Percentiles rank a stretch among this genome's conserved stretches.
Evolutionary conservation across 495 filamentous ascomycete genomes (phyloP).

Genomic region (Neurospora intermedia): DNA sequence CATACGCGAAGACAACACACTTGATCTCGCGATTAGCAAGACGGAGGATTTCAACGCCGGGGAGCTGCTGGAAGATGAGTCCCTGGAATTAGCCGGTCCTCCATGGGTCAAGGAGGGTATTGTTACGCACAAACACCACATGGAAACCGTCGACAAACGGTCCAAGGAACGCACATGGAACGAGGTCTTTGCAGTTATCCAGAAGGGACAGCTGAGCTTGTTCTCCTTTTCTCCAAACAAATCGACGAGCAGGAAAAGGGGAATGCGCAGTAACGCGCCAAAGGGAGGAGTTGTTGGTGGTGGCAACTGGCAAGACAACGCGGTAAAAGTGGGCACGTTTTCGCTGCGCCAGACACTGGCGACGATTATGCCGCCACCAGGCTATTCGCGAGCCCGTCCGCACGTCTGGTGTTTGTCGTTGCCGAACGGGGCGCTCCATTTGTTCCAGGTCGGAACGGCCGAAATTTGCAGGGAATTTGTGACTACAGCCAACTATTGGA

Average conservation of each 20-base stretch:
- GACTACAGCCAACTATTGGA: conserved; percentile 95
- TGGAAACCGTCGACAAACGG: conserved; percentile 79
- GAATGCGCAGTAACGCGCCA: conserved; percentile 26
- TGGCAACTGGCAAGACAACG: conserved; percentile 95
- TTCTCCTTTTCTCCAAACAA: conserved; percentile 83
- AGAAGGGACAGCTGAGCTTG: conserved; percentile 88
- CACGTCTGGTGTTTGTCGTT: conserved; percentile 94
- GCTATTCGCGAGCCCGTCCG: conserved; percentile 81
- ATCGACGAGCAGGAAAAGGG: conserved; percentile 59
- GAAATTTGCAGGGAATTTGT: conserved; percentile 95
- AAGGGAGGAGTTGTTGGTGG: conserved; percentile 68
- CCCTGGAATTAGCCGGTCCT: conserved; percentile 76
- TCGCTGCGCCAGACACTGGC: conserved; percentile 87
- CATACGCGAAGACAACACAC: conserved; percentile 74
- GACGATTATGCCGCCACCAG: conserved; percentile 76
- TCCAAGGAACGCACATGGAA: conserved; percentile 89
- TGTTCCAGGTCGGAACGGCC: conserved; percentile 93
- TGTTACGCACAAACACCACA: conserved; percentile 90
- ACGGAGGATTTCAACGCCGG: conserved; percentile 45
- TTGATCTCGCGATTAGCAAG: conserved; percentile 38
- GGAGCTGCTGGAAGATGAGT: conserved; percentile 81
- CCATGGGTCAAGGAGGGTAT: conserved; percentile 98
- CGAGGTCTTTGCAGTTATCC: conserved; percentile 95
- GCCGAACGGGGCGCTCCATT: conserved; percentile 85
- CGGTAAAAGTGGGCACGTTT: conserved; percentile 77